phyloP scores from a whole-genome alignment of 306 rosid species.

The Prunus armeniaca region DNA sequence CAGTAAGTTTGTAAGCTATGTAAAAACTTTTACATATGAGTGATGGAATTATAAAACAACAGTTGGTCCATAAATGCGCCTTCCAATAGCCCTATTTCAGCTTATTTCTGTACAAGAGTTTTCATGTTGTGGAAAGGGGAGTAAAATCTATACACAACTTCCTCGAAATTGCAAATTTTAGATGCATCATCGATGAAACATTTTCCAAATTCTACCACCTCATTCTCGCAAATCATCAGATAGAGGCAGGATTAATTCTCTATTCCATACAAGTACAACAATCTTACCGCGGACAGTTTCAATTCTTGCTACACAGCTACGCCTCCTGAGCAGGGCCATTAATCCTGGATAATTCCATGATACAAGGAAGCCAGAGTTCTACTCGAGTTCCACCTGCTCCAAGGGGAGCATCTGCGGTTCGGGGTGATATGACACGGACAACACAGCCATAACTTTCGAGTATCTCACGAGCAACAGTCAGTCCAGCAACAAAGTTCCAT shows the following conservation, averaged over 20 bases:
- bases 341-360: conserved; percentile 39
- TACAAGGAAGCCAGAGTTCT: conserved; percentile 87
- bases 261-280: background rate
- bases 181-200: conserved; percentile 2
- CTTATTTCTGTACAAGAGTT: background rate
- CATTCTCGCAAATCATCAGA: background rate
- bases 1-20: background rate
- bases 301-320: conserved; percentile 40
- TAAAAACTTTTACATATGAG: background rate
- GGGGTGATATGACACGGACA: conserved; percentile 81
- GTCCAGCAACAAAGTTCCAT: conserved; percentile 94
- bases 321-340: conserved; percentile 39
- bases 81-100: background rate
- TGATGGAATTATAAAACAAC: background rate
- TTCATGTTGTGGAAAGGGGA: background rate
- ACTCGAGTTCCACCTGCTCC: conserved; percentile 94
- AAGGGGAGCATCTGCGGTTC: conserved; percentile 69
- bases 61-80: background rate
- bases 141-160: conserved; percentile 10
- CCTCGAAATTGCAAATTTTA: background rate
- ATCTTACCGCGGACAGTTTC: background rate
- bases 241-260: background rate
- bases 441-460: conserved; percentile 92
- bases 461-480: conserved; percentile 90
- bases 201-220: background rate